Evolutionary conservation across 495 filamentous ascomycete species (phyloP), one percentile per base, ranked within the genome.

Genomic region (Lophium mytilinum): DNA sequence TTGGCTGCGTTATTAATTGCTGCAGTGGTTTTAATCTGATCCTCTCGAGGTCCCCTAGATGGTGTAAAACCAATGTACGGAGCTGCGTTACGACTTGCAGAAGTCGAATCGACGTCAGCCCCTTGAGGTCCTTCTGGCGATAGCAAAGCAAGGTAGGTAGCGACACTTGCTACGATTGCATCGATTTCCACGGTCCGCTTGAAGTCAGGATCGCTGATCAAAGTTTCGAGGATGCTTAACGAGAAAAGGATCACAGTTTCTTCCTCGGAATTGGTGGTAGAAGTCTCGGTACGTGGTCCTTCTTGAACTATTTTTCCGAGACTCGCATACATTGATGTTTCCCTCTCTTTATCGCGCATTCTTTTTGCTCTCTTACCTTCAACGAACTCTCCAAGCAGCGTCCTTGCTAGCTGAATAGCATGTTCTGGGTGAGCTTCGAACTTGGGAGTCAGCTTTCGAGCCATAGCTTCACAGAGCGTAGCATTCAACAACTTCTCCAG

Each of bases 391-490:
- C 75, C 68, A 47, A 88, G 67, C 11, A 89, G 69, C 57, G 85
- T 72, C 56, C 76, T 72, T 64, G 81, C 77, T 19, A 89, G 79
- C 41, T 80, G 75, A 11, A 89, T 71, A n/a, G 86, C 75, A 53
- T 80, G 79, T 9, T 75, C 68, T 1, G 86, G 81, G 37, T 82
- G 78, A 35, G 74, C 76, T 35, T 83, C 80, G n/a, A 90, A 77
- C 53, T 82, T 84, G 18, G 85, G 81, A 34, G 85, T 80, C 62
- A 87, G 78, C 36, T 74, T 79, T 36, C 80, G 79, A 61, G 88
- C 81, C 67, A 91, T 76, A 49, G 79, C 79, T 62, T 88, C 80
- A 3, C 86, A 76, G 1, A 87, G 62, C 58, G 85, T 87, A 5
- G 83, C 78, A 57, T 83, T 78, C 19, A 78, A 67, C 1, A 91